phyloP scores from a whole-genome alignment of 2,329 filamentous ascomycete species.

The Exophiala viscosa region DNA sequence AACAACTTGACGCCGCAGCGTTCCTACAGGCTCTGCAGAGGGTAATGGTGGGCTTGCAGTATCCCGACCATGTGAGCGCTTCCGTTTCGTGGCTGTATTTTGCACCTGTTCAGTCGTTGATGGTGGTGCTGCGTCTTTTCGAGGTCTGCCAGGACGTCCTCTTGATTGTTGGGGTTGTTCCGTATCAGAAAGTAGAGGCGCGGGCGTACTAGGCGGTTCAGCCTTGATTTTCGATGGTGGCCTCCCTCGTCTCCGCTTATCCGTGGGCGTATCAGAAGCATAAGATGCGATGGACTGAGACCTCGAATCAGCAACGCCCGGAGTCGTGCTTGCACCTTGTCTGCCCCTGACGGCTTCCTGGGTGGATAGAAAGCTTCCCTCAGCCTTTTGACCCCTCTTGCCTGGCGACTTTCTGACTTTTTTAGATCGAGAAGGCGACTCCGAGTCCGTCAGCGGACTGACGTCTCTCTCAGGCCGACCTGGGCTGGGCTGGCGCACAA shows the following conservation, averaged over 20 bases:
- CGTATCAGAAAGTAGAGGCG: conserved; percentile 32
- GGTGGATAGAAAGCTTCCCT: conserved; percentile 2
- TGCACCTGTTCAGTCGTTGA: conserved; percentile 4
- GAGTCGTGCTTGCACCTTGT: conserved; percentile 22
- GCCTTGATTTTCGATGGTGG: conserved; percentile 24
- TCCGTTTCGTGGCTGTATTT: conserved; percentile 32
- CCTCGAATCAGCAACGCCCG: conserved; percentile 20
- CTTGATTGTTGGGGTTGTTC: conserved; percentile 33
- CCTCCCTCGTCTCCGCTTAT: conserved; percentile 18
- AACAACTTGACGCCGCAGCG: conserved; percentile 30
- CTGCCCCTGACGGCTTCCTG: conserved; percentile 16
- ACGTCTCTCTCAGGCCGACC: conserved; percentile 26
- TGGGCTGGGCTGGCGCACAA: conserved; percentile 19
- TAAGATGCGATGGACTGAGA: conserved; percentile 26
- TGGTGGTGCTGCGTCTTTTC: conserved; percentile 7
- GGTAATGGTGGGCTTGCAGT: conserved; percentile 17
- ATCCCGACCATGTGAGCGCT: conserved; percentile 37
- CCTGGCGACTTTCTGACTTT: conserved; percentile 10
- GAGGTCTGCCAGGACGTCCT: conserved; percentile 30
- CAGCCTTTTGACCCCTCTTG: conserved; percentile 8
- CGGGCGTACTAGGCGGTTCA: conserved; percentile 35
- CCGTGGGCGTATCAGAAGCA: conserved; percentile 24
- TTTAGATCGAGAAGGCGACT: conserved; percentile 14
- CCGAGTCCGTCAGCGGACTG: conserved; percentile 27
- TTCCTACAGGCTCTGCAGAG: conserved; percentile 7